Evolutionary conservation across 805 yeast genomes (phyloP), one percentile per base, ranked within the genome.

Genomic region (Pichia ethanolica): DNA sequence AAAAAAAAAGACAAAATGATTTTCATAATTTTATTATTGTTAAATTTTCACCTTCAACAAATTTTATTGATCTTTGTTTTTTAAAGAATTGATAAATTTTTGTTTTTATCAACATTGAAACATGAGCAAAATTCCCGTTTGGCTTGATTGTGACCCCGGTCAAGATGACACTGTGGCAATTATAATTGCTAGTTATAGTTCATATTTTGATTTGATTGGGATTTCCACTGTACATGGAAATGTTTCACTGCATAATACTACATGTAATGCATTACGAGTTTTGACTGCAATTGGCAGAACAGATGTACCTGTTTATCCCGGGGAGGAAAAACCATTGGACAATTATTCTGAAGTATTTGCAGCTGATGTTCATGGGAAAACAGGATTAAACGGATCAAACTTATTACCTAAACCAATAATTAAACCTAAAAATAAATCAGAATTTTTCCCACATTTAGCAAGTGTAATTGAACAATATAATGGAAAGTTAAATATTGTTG

Each of bases 81-180:
- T 2, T 20, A 20, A 20, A 20, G 20, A 20, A 20, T 20, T 20
- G 20, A 20, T 20, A 20, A 2, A 2, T 20, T 20, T 20, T 20
- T 20, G 2, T 20, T 20, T 20, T 20, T 3, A 20, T 20, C 20
- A 20, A 20, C 20, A 20, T 20, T 3, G 3, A 20, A 20, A 2
- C 20, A 20, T 20, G 20, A 20, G 20, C 20, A 34, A 39, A 25
- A 76, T 81, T 25, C 95, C 95, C 0, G 59, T 89, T 5, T 89
- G 96, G 96, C 65, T 89, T 11, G 96, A 89, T 66, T 89, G 96
- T 64, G 96, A 89, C 61, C 95, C 96, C 0, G 96, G 96, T 1
- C 93, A 85, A 59, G 96, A 89, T 60, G 97, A 89, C 59, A 83
- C 86, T 1, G 75, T 86, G 42, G 96, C 93, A 5, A 71, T 89